Conservation (phyloP, 176 grass and related monocot genomes). For the Carex littledalei region DNA sequence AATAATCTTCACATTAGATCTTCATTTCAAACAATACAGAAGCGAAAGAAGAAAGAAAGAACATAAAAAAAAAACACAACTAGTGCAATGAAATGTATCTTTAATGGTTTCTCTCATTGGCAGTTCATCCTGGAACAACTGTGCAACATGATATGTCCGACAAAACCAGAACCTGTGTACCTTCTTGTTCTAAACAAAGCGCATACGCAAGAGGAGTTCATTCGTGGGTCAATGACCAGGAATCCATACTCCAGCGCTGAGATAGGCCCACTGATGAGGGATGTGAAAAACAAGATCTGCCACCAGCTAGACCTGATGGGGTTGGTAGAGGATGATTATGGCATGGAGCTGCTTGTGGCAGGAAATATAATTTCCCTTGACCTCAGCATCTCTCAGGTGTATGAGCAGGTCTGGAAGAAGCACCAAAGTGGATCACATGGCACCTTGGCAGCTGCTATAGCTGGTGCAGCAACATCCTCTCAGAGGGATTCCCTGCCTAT, state of each 20-base stretch:
- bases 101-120: conserved; percentile 25
- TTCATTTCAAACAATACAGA: background rate
- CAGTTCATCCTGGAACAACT: conserved; percentile 99
- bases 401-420: conserved; percentile 95
- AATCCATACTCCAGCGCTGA: conserved; percentile 89
- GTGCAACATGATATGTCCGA: conserved; percentile 93
- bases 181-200: conserved; percentile 90
- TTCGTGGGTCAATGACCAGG: conserved; percentile 91
- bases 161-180: conserved; percentile 91
- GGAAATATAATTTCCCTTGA: conserved; percentile 99
- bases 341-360: conserved; percentile 91
- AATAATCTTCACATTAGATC: background rate
- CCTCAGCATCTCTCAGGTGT: conserved; percentile 91
- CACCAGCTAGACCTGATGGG: conserved; percentile 90
- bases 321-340: conserved; percentile 89
- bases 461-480: conserved; percentile 42
- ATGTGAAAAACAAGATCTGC: conserved; percentile 99
- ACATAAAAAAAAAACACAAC: background rate
- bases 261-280: conserved; percentile 93
- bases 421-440: conserved; percentile 60
- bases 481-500: conserved; percentile 84
- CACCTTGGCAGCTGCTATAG: conserved; percentile 41
- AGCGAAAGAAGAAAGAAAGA: background rate
- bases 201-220: conserved; percentile 98
- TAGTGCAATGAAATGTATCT: background rate